phyloP scores from a whole-genome alignment of 176 grass and related monocot genomes.

The Avena sativa region DNA sequence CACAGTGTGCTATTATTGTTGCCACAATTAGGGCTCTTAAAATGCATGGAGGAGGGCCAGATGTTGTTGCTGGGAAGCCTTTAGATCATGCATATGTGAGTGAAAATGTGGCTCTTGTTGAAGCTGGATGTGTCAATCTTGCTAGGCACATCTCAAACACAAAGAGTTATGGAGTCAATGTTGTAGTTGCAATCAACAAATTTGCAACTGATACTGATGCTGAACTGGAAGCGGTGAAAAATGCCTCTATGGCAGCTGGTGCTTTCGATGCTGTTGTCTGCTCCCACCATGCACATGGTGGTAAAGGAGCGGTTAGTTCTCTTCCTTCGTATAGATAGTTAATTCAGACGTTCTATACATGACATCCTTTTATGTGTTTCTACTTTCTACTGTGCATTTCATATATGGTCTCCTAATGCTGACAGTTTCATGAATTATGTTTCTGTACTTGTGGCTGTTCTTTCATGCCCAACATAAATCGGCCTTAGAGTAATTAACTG shows the following conservation, averaged over 20 bases:
- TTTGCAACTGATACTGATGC: slow-evolving; percentile 92
- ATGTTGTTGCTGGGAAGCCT: slow-evolving; percentile 92
- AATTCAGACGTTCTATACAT: background rate
- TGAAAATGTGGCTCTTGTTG: slow-evolving; percentile 89
- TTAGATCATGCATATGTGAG: slow-evolving; percentile 85
- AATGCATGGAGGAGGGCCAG: slow-evolving; percentile 94
- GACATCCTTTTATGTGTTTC: background rate
- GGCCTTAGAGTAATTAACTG: background rate
- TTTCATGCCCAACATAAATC: background rate
- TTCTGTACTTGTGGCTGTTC: slow-evolving; percentile 1
- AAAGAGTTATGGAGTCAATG: slow-evolving; percentile 80
- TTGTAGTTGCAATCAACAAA: slow-evolving; percentile 94
- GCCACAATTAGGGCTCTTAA: slow-evolving; percentile 97
- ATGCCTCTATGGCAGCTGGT: slow-evolving; percentile 74
- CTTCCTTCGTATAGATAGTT: slow-evolving; percentile 16
- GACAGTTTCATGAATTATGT: background rate
- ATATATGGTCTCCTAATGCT: background rate
- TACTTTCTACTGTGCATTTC: background rate
- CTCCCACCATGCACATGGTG: slow-evolving; percentile 96
- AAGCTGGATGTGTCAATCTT: slow-evolving; percentile 95
- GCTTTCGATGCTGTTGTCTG: slow-evolving; percentile 91
- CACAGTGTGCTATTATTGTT: slow-evolving; percentile 94
- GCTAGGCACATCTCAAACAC: slow-evolving; percentile 81
- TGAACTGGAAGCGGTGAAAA: slow-evolving; percentile 75
- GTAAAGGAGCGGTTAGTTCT: slow-evolving; percentile 90